These are phyloP conservation scores for Beauveria caledonica DNA, from an alignment of 2,329 filamentous ascomycete genomes.

Conservation along the genomic window DNA sequence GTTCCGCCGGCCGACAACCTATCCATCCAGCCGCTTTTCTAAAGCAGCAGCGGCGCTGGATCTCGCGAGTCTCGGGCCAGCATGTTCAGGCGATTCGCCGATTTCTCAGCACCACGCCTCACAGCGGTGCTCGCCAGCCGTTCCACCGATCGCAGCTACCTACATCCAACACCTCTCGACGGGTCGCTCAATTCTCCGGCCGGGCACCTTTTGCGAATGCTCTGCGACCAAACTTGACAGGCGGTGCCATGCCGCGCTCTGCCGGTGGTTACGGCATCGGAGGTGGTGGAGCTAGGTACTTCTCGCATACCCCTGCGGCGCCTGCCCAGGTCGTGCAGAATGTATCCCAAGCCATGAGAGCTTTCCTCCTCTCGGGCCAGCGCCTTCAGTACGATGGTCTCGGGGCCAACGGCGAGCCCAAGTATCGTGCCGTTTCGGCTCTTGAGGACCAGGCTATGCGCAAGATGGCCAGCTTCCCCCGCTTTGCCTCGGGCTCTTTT, in stretches of 20 bases:
- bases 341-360: slow-evolving; percentile 86
- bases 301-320: slow-evolving; percentile 77
- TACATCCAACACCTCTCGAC: slow-evolving; percentile 39
- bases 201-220: slow-evolving; percentile 82
- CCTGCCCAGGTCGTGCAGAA: slow-evolving; percentile 90
- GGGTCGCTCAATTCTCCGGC: slow-evolving; percentile 55
- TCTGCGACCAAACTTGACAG: slow-evolving; percentile 85
- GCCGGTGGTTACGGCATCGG: slow-evolving; percentile 78
- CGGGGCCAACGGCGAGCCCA: slow-evolving; percentile 63
- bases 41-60: slow-evolving; percentile 44
- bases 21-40: slow-evolving; percentile 46
- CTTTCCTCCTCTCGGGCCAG: slow-evolving; percentile 85
- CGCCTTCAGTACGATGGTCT: slow-evolving; percentile 81
- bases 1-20: slow-evolving; percentile 37
- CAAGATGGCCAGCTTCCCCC: slow-evolving; percentile 54
- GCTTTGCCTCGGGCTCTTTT: slow-evolving; percentile 61
- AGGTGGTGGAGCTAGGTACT: slow-evolving; percentile 75
- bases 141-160: slow-evolving; percentile 43
- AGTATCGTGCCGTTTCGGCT: slow-evolving; percentile 68
- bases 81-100: slow-evolving; percentile 39
- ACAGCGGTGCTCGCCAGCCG: slow-evolving; percentile 17
- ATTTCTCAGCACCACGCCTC: slow-evolving; percentile 37
- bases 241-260: slow-evolving; percentile 73
- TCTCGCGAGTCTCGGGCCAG: slow-evolving; percentile 35
- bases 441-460: slow-evolving; percentile 65